Evolutionary conservation across 108 stramenopile genomes (phyloP), one percentile per base, ranked within the genome.

Genomic region (Cyclotella baltica): DNA sequence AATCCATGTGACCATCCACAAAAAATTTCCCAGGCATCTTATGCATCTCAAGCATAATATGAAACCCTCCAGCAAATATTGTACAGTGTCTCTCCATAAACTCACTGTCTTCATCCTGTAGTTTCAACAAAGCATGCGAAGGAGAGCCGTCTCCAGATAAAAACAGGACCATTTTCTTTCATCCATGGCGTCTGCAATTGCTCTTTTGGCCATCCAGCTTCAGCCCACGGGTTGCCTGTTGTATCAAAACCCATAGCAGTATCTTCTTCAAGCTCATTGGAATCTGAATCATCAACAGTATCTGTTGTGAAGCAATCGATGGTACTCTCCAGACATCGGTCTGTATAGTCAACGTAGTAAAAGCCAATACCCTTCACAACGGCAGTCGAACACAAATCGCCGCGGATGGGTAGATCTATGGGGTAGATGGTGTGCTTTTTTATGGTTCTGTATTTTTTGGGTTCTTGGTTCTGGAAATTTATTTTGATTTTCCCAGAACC

Each of bases 371-470:
- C 19, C 4, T 52, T 4, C 4, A 52, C 51, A 4, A 52, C 19
- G n/a, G 51, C 51, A 52, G 51, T n/a, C n/a, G 51, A 52, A n/a
- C n/a, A n/a, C 51, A 52, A n/a, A n/a, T 52, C 51, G 4, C 51
- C 19, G n/a, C n/a, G 51, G 51, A 52, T 52, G 11, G 51, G 51
- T 4, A 52, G 4, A 52, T 52, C 51, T 20, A 52, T 20, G 11
- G 51, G n/a, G n/a, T n/a, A n/a, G n/a, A n/a, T n/a, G n/a, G n/a
- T n/a, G n/a, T n/a, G n/a, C n/a, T n/a, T n/a, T n/a, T n/a, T n/a
- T n/a, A n/a, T n/a, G n/a, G n/a, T n/a, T n/a, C n/a, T n/a, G n/a
- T n/a, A n/a, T n/a, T n/a, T n/a, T n/a, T n/a, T n/a, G n/a, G n/a
- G n/a, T n/a, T n/a, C n/a, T n/a, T n/a, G n/a, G n/a, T n/a, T n/a